phyloP scores from a whole-genome alignment of 75 land plant species.

The Cupressus sempervirens region DNA sequence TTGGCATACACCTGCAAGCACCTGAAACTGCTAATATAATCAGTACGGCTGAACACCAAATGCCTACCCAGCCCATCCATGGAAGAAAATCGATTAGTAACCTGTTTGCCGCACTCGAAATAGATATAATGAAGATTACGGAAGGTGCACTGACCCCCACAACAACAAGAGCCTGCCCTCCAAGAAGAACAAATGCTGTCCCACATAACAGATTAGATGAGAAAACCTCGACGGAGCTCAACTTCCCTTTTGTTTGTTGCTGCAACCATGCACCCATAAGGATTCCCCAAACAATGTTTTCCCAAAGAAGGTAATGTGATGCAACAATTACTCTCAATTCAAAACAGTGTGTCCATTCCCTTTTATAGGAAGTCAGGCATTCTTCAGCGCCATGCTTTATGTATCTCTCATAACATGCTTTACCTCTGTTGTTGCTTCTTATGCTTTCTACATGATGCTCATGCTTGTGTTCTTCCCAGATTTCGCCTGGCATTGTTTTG shows the following conservation, averaged over 20 bases:
- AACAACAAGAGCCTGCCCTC: slow-evolving; percentile 20
- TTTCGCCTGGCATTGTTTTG: neutral
- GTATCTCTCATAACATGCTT: neutral
- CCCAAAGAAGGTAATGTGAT: slow-evolving; percentile 10
- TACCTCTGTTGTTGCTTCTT: neutral
- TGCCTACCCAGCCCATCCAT: slow-evolving; percentile 28
- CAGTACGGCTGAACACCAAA: slow-evolving; percentile 20
- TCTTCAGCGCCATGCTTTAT: neutral
- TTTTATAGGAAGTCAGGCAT: slow-evolving; percentile 6
- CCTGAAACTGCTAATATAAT: slow-evolving; percentile 17
- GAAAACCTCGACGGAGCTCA: slow-evolving; percentile 20
- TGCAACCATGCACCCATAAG: slow-evolving; percentile 23
- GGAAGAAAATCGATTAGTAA: slow-evolving; percentile 24
- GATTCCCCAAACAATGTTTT: slow-evolving; percentile 15
- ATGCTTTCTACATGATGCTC: neutral
- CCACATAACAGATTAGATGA: slow-evolving; percentile 18
- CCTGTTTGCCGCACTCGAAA: slow-evolving; percentile 15
- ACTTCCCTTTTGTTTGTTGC: slow-evolving; percentile 12
- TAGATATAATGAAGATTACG: slow-evolving; percentile 15
- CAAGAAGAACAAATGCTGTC: slow-evolving; percentile 10
- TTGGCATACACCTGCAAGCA: slow-evolving; percentile 15
- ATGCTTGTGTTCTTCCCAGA: slow-evolving; percentile 5
- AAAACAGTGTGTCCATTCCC: slow-evolving; percentile 8
- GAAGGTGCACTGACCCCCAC: slow-evolving; percentile 25
- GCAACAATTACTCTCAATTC: slow-evolving; percentile 4